phyloP scores from a whole-genome alignment of 495 filamentous ascomycete species.

The Penicillium robsamsonii region DNA sequence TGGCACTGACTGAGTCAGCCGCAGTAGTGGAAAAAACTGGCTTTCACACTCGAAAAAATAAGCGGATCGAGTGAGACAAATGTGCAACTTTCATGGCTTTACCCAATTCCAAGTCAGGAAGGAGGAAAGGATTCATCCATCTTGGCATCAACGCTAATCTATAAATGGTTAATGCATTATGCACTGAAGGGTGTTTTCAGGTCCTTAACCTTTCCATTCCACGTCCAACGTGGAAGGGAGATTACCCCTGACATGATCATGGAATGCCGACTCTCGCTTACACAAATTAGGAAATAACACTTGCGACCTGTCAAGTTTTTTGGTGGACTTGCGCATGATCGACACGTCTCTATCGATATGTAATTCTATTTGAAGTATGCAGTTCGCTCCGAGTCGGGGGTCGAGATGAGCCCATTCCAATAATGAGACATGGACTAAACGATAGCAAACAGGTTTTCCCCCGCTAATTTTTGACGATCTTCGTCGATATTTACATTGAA shows the following conservation, averaged over 20 bases:
- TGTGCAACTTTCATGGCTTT: too few relatives aligned
- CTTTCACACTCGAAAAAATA: neutral
- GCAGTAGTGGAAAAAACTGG: too few relatives aligned
- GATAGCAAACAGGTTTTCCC: conserved; percentile 12
- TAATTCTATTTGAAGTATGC: conserved; percentile 1
- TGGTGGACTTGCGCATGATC: conserved; percentile 5
- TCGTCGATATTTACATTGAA: neutral
- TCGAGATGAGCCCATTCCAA: neutral
- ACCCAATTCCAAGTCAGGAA: neutral
- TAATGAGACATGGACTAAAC: neutral
- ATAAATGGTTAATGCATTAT: too few relatives aligned
- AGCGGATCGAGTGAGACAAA: neutral
- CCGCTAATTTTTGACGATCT: neutral
- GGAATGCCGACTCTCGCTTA: conserved; percentile 24
- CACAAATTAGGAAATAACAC: conserved; percentile 24
- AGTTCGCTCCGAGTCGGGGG: conserved; percentile 2
- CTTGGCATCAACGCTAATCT: too few relatives aligned
- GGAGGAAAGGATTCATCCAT: too few relatives aligned
- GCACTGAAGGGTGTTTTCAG: too few relatives aligned
- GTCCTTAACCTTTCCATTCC: too few relatives aligned
- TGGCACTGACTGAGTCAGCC: neutral
- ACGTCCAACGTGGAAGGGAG: too few relatives aligned
- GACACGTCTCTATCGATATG: neutral
- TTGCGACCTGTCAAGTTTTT: conserved; percentile 17
- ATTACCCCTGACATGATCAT: conserved; percentile 19